Base-by-base conservation (phyloP, 2,329 filamentous ascomycete species). In the Dactylella cylindrospora region DNA sequence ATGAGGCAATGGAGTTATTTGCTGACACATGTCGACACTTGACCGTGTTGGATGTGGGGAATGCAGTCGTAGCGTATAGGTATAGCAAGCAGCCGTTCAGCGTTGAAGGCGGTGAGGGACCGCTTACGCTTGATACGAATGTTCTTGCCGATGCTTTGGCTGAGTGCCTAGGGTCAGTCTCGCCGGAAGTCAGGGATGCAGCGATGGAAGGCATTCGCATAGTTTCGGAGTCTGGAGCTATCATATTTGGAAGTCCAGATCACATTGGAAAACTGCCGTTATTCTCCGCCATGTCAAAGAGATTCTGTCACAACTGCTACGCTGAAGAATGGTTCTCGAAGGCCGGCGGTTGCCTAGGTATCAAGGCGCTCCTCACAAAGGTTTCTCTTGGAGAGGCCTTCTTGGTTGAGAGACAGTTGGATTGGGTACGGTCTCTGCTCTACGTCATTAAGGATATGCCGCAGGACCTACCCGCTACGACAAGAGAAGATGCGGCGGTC, bases 281-380 rank as follows among this genome's bases (percentile, higher is more conserved):
- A 73, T 98, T 98, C 74, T 80, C 79, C 57, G 84, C 91, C 69
- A 78, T 98, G 4, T 85, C 86, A 31, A 86, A 83, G 61, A 84
- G 84, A 0, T 95, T 97, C 71, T 93, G 88, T 68, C 93, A 98
- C 71, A 90, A 88, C 66, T 98, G 93, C 72, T 90, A 96, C 69
- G 90, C 93, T 69, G 91, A 98, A 72, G 93, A 98, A 69, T 99
- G 94, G 93, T 98, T 95, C 70, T 90, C 90, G 46, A 98, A 99
- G 74, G 87, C 90, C 29, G 93, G 91, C 41, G 93, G 93, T 31
- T 90, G 87, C 49, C 76, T 91, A 15, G 94, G 94, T 51, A 96
- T 99, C 69, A 85, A 88, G 69, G 84, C 94, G 53, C 76, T 98
- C 55, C 84, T 91, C 25, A 91, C 88, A 1, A 85, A 91, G 67